Base-by-base conservation (phyloP, 1,139 yeast genomes). In the Suhomyces kunorum region DNA sequence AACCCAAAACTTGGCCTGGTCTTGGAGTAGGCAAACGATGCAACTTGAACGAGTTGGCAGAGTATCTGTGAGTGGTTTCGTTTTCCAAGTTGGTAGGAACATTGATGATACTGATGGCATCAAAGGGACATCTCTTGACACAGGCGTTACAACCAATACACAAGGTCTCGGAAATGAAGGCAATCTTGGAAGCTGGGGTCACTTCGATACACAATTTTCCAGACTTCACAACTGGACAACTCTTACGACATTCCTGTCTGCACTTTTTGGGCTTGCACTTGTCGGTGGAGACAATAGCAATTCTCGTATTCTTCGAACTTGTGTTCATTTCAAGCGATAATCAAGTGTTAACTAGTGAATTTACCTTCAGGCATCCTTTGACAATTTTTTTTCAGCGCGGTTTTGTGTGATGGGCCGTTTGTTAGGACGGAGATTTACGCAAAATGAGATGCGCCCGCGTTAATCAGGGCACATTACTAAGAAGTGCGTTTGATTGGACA, bases 81-180 rank as follows among this genome's bases (percentile, higher is more conserved):
- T 76, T 72, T 38, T 90, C 98, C 64, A 92, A 77, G 64, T 92
- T 89, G 28, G 98, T 92, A 49, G 98, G 98, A 64, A 92, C 76
- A 61, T 92, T 92, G 71, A 92, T 92, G 63, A 92, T 90, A 60
- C 80, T 85, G 56, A 92, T 90, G 51, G 98, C 98, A 57, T 90
- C 96, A 61, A 92, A 92, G 20, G 98, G 98, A 70, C 98, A 92
- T 64, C 89, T 92, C 67, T 92, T 92, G 38, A 89, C 96, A 77
- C 98, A 92, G 57, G 92, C 92, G 89, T 98, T 98, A 75, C 98
- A 92, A 63, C 98, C 98, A 58, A 92, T 92, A 78, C 98, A 92
- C 61, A 92, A 74, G 31, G 74, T 87, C 65, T 92, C 98, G n/a
- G 96, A 87, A 48, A 92, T 87, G 63, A 90, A 92, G 17, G 98